These are phyloP conservation scores for Ascocoryne sarcoides DNA, from an alignment of 2,329 filamentous ascomycete species.

Conservation along the genomic window DNA sequence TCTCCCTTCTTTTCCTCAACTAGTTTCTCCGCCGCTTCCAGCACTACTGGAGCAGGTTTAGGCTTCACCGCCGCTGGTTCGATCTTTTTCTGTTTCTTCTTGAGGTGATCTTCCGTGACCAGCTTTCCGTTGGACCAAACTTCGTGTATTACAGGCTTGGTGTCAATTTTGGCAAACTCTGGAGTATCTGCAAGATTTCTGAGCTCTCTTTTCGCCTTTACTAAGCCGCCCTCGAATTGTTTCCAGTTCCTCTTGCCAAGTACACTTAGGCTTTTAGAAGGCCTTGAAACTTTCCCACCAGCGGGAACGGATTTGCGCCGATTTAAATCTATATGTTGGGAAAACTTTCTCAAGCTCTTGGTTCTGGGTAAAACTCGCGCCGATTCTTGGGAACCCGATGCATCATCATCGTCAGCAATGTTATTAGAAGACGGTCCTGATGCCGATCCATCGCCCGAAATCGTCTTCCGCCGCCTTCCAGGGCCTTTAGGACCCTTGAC, in stretches of 20 bases:
- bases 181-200: slow-evolving; percentile 52
- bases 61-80: slow-evolving; percentile 23
- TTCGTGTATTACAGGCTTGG: slow-evolving; percentile 46
- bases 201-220: slow-evolving; percentile 41
- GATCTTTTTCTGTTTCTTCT: slow-evolving; percentile 27
- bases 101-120: slow-evolving; percentile 34
- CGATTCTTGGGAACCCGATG: slow-evolving; percentile 38
- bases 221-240: slow-evolving; percentile 34
- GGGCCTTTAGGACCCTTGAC: slow-evolving; percentile 34
- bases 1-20: slow-evolving; percentile 11
- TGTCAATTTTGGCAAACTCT: slow-evolving; percentile 52
- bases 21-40: not conserved
- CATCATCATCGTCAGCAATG: slow-evolving; percentile 34
- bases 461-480: slow-evolving; percentile 33
- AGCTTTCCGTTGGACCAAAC: slow-evolving; percentile 59
- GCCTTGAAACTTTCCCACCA: slow-evolving; percentile 34
- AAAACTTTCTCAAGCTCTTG: slow-evolving; percentile 26
- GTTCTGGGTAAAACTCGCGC: slow-evolving; percentile 12
- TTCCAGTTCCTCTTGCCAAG: slow-evolving; percentile 54
- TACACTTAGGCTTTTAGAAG: slow-evolving; percentile 40
- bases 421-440: too few species aligned
- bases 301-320: slow-evolving; percentile 32
- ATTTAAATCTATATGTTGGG: slow-evolving; percentile 23
- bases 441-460: too few species aligned
- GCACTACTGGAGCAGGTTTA: slow-evolving; percentile 1